Evolutionary conservation across 306 rosid species (phyloP), one percentile per base, ranked within the genome.

Genomic region (Ormosia semicastrata): DNA sequence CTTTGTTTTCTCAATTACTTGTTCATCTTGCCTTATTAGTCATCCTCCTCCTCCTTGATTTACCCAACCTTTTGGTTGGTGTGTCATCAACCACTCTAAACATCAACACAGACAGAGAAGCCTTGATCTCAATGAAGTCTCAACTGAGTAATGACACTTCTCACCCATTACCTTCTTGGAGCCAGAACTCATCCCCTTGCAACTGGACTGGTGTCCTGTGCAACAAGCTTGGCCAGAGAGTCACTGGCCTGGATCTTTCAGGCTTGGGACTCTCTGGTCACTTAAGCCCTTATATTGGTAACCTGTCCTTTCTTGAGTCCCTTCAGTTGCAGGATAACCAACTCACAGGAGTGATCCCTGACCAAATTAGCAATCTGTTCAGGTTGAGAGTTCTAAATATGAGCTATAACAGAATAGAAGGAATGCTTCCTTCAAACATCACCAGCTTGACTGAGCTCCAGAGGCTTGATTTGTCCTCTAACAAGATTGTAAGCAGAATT

Each of bases 151-250:
- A 53, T 63, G 80, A 90, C 6, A 34, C 37, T 79, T 10, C 83
- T 9, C 60, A 73, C 53, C 75, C 76, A 37, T 69, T 86, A 15
- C 82, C 86, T 12, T 85, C 89, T 54, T 90, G 93, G 98, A 75
- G 50, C 81, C 81, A 79, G 0, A 77, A 58, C 15, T 80, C 90
- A 53, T 80, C 89, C 1, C 90, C 90, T 0, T 90, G 93, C 85
- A 82, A 90, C 29, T 92, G 97, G 97, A 88, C 88, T 4, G 94
- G 93, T 76, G 90, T 94, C 3, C 37, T 40, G 1, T 92, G 98
- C 83, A 85, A 73, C 73, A 83, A 30, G 32, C 66, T 39, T 37
- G 49, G 56, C 41, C 70, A 76, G 1, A 86, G 98, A 87, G 97
- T 94, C 0, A 66, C 81, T 24, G 77, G 44, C 54, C 71, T 90